Base-by-base conservation (phyloP, 768 basidiomycete genomes). In the Coprinopsis strossmayeri region DNA sequence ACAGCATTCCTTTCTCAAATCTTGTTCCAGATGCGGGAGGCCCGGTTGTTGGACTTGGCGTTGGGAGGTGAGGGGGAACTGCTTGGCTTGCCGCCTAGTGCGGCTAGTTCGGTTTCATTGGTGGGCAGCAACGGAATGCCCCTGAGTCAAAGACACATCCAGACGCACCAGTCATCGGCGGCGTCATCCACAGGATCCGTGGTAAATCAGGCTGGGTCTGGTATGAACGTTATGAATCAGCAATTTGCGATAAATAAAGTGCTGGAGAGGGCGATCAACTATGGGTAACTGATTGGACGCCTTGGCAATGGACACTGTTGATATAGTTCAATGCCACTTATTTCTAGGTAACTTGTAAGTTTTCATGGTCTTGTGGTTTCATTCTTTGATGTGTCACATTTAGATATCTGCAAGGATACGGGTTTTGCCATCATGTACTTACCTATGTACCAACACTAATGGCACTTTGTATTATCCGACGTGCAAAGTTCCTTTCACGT, bases 21-120 rank as follows among this genome's bases (percentile, higher is more conserved):
- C 42, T 59, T 91, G 61, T 55, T 73, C 51, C 70, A 69, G 55
- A 90, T 91, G 85, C 73, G 86, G 54, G 84, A 87, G 63, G 68
- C 64, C 39, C 73, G 76, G 58, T 51, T 84, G 59, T 69, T 72
- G 42, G 84, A 87, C 61, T 52, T 81, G 53, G 66, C 77, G 17
- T 28, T 12, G 34, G 40, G 37, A 3, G 46, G 49, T 23, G 46
- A 41, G 27, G 53, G 53, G 3, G 50, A 51, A 37, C 25, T 48
- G 26, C 23, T 51, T 32, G 49, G 0, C 74, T 76, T 55, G 67
- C 73, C 5, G 59, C 73, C 32, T 69, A 64, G 79, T 30, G 73
- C 78, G 0, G 49, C 39, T 28, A 50, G 28, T 48, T 45, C 32
- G 13, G 53, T 32, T 5, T 34, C 17, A 15, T 37, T n/a, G n/a